phyloP scores from a whole-genome alignment of 2,329 filamentous ascomycete genomes.

The Colletotrichum lindemuthianum region DNA sequence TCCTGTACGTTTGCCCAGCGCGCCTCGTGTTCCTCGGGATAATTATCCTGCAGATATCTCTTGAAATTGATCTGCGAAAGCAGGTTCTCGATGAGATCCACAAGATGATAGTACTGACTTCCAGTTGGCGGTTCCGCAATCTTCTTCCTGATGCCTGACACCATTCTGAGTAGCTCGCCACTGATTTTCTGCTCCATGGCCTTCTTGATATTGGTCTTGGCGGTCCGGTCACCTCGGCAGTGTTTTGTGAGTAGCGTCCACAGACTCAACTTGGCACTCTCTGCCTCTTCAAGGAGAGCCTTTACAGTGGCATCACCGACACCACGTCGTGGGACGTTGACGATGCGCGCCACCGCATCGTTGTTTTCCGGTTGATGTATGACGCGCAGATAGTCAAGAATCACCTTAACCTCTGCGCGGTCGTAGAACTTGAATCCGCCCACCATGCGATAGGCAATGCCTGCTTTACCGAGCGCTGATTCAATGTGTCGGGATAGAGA shows the following conservation, averaged over 20 bases:
- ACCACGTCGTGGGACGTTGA: slow-evolving; percentile 84
- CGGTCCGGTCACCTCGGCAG: slow-evolving; percentile 58
- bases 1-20: slow-evolving; percentile 92
- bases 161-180: slow-evolving; percentile 58
- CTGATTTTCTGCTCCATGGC: slow-evolving; percentile 64
- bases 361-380: slow-evolving; percentile 88
- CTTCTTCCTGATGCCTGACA: slow-evolving; percentile 44
- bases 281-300: slow-evolving; percentile 79
- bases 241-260: slow-evolving; percentile 77
- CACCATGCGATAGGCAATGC: slow-evolving; percentile 92
- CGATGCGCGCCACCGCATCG: slow-evolving; percentile 82
- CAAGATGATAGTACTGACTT: slow-evolving; percentile 49
- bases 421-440: slow-evolving; percentile 93
- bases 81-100: slow-evolving; percentile 61
- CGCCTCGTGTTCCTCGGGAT: slow-evolving; percentile 78
- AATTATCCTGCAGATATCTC: slow-evolving; percentile 76
- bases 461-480: slow-evolving; percentile 79
- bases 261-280: slow-evolving; percentile 72
- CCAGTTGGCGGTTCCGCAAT: slow-evolving; percentile 43
- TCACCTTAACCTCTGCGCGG: slow-evolving; percentile 84
- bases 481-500: slow-evolving; percentile 88
- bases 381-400: slow-evolving; percentile 89
- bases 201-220: slow-evolving; percentile 60
- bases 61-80: slow-evolving; percentile 77
- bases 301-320: slow-evolving; percentile 85